Base-by-base conservation (phyloP, 768 basidiomycete species). In the Termitomyces sp. region DNA sequence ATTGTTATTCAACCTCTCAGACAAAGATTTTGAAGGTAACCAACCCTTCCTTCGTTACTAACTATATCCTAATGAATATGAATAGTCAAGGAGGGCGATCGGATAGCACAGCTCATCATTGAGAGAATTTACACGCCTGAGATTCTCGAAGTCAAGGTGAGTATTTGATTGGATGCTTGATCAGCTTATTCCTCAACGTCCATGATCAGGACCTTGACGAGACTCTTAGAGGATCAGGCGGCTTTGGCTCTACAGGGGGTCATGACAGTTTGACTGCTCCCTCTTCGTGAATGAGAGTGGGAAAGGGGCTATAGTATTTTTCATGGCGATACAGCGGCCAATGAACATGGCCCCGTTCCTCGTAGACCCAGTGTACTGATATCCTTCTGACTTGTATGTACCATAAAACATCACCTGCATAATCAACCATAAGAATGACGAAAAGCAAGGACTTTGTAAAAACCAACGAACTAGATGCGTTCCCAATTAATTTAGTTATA, bases 171-270 rank as follows among this genome's bases (percentile, higher is more conserved):
- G 9, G 23, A 29, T 32, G 32, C 4, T 16, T 43, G 19, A 45
- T 3, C 19, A 9, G 45, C 4, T 11, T 32, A 57, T 27, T 59
- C 17, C 50, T 42, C 1, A 43, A 14, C 7, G 19, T 23, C 8
- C 31, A 37, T 27, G 37, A 29, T 27, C 64, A 96, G 92, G 81
- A 89, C 61, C 84, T 99, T 7, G 91, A 92, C 50, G 85, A 87
- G 57, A 98, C 97, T 0, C 66, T 82, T 31, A 86, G 97, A 40
- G 96, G 97, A 19, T 76, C 77, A 23, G 86, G 86, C 37, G 97
- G 95, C 0, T 98, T 97, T 63, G 97, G 97, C 0, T 98, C 95
- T 5, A 98, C 96, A 3, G 96, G 96, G 11, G 95, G 95, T 10
- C 89, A 93, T 66, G 73, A 59, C 8, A 67, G 75, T n/a, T 70